A percentile compares a stretch with the other conserved stretches of the same genome.
phyloP scores from a whole-genome alignment of 805 yeast species.

The Candida endomychidarum region DNA sequence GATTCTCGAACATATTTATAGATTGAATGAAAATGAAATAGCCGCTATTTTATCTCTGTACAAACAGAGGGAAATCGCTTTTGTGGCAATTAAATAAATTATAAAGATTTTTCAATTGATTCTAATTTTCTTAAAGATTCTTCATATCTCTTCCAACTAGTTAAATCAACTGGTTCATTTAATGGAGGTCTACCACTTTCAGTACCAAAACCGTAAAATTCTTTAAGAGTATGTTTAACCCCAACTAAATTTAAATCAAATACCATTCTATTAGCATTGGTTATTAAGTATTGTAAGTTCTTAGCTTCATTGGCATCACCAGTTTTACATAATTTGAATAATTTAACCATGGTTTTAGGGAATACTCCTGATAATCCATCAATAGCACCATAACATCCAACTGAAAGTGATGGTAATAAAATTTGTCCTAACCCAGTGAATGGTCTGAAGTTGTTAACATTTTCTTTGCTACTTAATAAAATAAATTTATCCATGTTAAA shows the following conservation, averaged over 20 bases:
- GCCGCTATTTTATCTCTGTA: no score
- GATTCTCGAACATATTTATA: no score
- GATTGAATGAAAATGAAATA: no score
- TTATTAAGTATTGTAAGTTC: constrained; percentile 20
- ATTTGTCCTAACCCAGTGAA: constrained; percentile 28
- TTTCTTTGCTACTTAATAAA: constrained; percentile 16
- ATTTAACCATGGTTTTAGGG: constrained; percentile 22
- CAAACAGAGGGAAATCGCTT: neutral
- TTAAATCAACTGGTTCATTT: constrained; percentile 8
- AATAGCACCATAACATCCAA: constrained; percentile 24
- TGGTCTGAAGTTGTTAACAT: constrained; percentile 20
- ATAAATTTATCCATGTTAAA: constrained; percentile 22
- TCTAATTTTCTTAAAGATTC: constrained; percentile 10
- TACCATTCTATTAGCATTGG: constrained; percentile 25
- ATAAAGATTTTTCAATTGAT: constrained; percentile 11
- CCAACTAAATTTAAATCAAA: constrained; percentile 30
- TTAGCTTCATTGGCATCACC: constrained; percentile 17
- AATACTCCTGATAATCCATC: constrained; percentile 26
- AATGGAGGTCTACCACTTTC: constrained; percentile 16
- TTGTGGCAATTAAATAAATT: neutral
- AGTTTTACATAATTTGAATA: constrained; percentile 16
- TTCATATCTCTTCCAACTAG: constrained; percentile 9
- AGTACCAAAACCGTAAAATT: constrained; percentile 23
- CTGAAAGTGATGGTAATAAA: constrained; percentile 22
- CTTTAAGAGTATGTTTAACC: constrained; percentile 24